phyloP scores from a whole-genome alignment of 2,329 filamentous ascomycete genomes.

The Nigrospora oryzae region DNA sequence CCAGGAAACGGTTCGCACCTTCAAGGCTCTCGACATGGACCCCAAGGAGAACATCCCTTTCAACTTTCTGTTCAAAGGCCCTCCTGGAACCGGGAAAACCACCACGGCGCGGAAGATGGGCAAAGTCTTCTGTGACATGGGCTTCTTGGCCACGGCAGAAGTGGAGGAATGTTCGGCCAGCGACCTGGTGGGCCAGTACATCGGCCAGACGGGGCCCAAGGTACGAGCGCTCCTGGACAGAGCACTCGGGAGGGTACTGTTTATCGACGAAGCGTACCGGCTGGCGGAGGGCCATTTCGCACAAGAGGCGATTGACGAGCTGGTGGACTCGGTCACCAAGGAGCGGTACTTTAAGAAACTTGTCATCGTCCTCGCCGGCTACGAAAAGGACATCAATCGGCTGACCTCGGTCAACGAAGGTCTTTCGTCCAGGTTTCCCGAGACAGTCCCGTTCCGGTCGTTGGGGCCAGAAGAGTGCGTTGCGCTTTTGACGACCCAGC shows the following conservation, averaged over 20 bases:
- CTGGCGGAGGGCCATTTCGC: constrained; percentile 50
- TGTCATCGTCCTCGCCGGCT: constrained; percentile 62
- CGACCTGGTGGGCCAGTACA: constrained; percentile 59
- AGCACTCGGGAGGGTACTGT: constrained; percentile 55
- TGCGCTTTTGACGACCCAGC: constrained; percentile 26
- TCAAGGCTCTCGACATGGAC: constrained; percentile 37
- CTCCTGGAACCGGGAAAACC: constrained; percentile 55
- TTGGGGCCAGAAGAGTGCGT: constrained; percentile 35
- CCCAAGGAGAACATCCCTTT: constrained; percentile 43
- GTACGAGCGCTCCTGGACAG: constrained; percentile 41
- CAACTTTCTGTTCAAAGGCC: constrained; percentile 50
- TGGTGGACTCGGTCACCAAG: constrained; percentile 45
- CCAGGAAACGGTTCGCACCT: constrained; percentile 32
- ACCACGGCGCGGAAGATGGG: constrained; percentile 66
- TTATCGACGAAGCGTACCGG: constrained; percentile 67
- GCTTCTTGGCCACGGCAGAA: constrained; percentile 50
- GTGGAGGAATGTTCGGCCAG: constrained; percentile 60
- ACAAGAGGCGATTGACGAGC: constrained; percentile 44
- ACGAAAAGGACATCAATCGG: constrained; percentile 56
- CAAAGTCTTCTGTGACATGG: constrained; percentile 67
- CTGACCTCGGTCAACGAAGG: constrained; percentile 55
- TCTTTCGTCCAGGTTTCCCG: constrained; percentile 56
- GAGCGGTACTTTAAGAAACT: constrained; percentile 49
- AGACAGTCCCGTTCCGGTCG: constrained; percentile 46
- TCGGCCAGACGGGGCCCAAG: constrained; percentile 54